Evolutionary conservation across 495 filamentous ascomycete species (phyloP).

Genomic region (Penicillium crystallinum): DNA sequence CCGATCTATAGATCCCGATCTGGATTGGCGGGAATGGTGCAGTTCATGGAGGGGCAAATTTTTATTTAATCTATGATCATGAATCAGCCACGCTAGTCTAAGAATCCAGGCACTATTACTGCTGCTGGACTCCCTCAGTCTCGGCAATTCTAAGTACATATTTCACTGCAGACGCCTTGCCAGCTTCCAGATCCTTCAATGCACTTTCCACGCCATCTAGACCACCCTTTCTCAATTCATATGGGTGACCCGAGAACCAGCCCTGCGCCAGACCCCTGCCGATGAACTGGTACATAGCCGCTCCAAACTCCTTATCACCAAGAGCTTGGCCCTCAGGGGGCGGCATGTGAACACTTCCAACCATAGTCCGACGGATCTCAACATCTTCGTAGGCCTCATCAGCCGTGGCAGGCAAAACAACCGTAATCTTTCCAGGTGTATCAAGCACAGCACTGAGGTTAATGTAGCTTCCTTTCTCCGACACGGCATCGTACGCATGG

Average conservation of each 20-base stretch:
- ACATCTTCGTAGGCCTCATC: conserved; percentile 25
- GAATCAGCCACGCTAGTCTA: not conserved
- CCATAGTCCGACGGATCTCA: conserved; percentile 6
- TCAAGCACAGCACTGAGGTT: conserved; percentile 18
- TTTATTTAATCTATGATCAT: not conserved
- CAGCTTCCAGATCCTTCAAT: conserved; percentile 54
- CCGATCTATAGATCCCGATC: conserved; percentile 2
- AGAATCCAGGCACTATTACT: not conserved
- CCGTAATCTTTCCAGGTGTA: conserved; percentile 44
- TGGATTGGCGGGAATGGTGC: not conserved
- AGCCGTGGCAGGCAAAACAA: conserved; percentile 41
- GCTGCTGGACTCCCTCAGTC: conserved; percentile 33
- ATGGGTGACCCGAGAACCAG: conserved; percentile 58
- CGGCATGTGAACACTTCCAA: conserved; percentile 12
- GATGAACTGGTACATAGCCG: conserved; percentile 50
- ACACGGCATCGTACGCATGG: conserved; percentile 58
- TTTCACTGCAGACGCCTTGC: conserved; percentile 62
- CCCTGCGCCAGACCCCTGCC: conserved; percentile 49
- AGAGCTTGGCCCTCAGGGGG: conserved; percentile 10
- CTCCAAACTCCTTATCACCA: conserved; percentile 51
- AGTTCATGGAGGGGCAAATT: not conserved
- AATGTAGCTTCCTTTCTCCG: conserved; percentile 44
- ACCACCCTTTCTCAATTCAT: conserved; percentile 56
- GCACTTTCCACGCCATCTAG: conserved; percentile 53
- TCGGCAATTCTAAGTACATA: conserved; percentile 66